Evolutionary conservation across 2,329 filamentous ascomycete genomes (phyloP).

Genomic region (Chaetoscypha palmicola): DNA sequence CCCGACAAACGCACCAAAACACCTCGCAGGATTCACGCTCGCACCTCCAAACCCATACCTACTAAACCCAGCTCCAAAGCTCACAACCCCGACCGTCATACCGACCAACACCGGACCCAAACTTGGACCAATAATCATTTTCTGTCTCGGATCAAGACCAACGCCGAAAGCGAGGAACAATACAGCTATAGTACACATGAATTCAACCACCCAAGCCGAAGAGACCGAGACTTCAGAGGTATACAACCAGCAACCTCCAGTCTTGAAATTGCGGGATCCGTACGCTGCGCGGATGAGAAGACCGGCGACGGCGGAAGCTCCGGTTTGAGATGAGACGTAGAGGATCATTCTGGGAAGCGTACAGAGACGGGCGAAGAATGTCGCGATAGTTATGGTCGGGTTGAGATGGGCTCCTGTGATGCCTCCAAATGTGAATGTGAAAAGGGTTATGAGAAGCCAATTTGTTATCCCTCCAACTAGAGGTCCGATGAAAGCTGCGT

Average conservation of each 20-base stretch:
- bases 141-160: constrained; percentile 46
- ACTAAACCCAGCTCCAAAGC: constrained; percentile 33
- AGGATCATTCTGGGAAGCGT: constrained; percentile 42
- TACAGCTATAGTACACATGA: constrained; percentile 37
- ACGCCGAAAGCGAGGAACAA: constrained; percentile 46
- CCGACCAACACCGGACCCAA: constrained; percentile 43
- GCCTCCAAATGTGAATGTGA: constrained; percentile 42
- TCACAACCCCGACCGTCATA: constrained; percentile 31
- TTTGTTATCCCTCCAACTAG: constrained; percentile 28
- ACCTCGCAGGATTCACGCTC: constrained; percentile 35
- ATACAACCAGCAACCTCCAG: constrained; percentile 27
- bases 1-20: constrained; percentile 35
- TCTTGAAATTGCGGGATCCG: constrained; percentile 27
- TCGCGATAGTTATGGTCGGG: constrained; percentile 46
- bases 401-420: constrained; percentile 47
- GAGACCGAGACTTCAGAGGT: constrained; percentile 25
- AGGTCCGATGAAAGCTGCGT: constrained; percentile 26
- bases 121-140: constrained; percentile 40
- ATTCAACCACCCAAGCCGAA: constrained; percentile 38
- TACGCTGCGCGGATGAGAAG: constrained; percentile 33
- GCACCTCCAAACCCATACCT: constrained; percentile 34
- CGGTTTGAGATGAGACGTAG: constrained; percentile 41
- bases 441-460: constrained; percentile 35
- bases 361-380: constrained; percentile 43
- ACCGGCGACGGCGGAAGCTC: constrained; percentile 37